A percentile compares a stretch with the other conserved stretches of the same genome.
phyloP scores from a whole-genome alignment of 371 early-diverging fungal genomes.

The Mucor lusitanicus region DNA sequence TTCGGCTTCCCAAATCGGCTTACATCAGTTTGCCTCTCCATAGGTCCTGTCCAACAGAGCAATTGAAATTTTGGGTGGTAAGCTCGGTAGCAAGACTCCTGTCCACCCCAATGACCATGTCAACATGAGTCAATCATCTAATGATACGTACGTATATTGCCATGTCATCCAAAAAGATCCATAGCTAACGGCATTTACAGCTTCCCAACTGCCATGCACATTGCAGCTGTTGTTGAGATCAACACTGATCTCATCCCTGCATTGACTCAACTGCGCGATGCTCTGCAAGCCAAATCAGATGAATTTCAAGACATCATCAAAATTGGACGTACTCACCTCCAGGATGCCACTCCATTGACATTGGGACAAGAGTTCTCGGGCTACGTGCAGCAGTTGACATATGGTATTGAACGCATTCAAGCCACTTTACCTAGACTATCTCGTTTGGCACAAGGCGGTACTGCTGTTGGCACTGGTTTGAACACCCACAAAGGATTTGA shows the following conservation, averaged over 20 bases:
- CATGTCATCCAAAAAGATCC: neutral
- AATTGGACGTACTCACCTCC: constrained; percentile 94
- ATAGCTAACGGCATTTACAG: constrained; percentile 12
- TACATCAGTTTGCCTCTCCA: neutral
- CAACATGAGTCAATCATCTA: constrained; percentile 96
- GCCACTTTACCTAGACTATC: constrained; percentile 79
- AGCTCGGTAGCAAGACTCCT: constrained; percentile 86
- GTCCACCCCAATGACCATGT: constrained; percentile 98
- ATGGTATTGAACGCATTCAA: constrained; percentile 84
- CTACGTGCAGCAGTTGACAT: constrained; percentile 84
- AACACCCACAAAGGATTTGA: constrained; percentile 93
- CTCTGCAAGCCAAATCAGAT: constrained; percentile 71
- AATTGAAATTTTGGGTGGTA: constrained; percentile 90
- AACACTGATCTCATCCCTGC: constrained; percentile 80
- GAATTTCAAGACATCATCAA: constrained; percentile 90
- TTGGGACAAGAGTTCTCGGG: constrained; percentile 98
- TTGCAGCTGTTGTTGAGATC: constrained; percentile 86
- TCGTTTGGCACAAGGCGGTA: constrained; percentile 93
- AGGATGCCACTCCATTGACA: constrained; percentile 96
- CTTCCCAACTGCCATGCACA: constrained; percentile 98
- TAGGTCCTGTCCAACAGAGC: constrained; percentile 94
- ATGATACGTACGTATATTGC: constrained; percentile 82
- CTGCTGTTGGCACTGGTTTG: constrained; percentile 96
- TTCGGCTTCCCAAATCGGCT: neutral
- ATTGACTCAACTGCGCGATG: constrained; percentile 71